phyloP scores from a whole-genome alignment of 345 rosid species.

The Camelina sativa region DNA sequence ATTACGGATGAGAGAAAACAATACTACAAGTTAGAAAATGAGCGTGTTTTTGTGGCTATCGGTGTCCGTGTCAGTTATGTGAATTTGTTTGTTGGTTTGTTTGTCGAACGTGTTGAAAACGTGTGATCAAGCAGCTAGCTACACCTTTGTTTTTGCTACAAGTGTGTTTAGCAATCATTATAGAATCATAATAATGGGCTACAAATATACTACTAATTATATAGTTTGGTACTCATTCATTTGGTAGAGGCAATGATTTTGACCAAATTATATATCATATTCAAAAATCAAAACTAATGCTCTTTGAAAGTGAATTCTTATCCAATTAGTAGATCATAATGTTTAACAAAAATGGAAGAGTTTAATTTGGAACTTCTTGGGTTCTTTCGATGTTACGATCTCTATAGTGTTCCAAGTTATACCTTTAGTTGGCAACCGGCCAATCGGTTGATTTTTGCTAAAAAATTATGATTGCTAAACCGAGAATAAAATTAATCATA shows the following conservation, averaged over 20 bases:
- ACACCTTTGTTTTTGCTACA: neutral
- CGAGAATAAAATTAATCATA: neutral
- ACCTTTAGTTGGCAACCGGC: too few species aligned
- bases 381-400: neutral
- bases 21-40: too few species aligned
- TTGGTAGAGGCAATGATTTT: slow-evolving; percentile 10
- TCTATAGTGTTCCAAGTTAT: too few species aligned
- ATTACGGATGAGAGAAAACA: too few species aligned
- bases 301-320: neutral
- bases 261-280: neutral
- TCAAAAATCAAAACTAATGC: neutral
- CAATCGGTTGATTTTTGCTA: too few species aligned
- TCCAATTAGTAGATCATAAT: too few species aligned
- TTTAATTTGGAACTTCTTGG: too few species aligned
- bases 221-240: slow-evolving; percentile 2
- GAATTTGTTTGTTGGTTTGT: too few species aligned
- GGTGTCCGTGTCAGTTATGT: too few species aligned
- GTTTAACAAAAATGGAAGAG: too few species aligned
- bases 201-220: neutral
- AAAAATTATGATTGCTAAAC: neutral
- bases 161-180: neutral
- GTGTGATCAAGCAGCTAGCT: slow-evolving; percentile 8
- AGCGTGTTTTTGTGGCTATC: too few species aligned
- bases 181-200: neutral
- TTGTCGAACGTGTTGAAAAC: slow-evolving; percentile 4